Conservation (phyloP, 2,329 filamentous ascomycete species). For the Aspergillus awamori region DNA sequence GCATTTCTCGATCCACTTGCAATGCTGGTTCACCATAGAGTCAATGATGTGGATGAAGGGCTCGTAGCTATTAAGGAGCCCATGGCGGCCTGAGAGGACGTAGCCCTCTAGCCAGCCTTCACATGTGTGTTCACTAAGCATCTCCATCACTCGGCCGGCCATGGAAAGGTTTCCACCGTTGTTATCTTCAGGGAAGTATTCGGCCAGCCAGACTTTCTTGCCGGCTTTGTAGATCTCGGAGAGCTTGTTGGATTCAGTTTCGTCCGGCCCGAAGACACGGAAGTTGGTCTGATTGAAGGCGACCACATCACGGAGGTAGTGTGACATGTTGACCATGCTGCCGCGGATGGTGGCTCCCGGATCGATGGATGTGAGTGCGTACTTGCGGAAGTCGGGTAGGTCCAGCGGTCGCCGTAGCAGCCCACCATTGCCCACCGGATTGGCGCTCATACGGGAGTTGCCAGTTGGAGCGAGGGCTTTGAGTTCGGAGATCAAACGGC, state of each 20-base stretch:
- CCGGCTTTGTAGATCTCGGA: conserved; percentile 70
- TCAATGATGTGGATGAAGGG: conserved; percentile 83
- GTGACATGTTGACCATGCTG: conserved; percentile 72
- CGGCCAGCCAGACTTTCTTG: conserved; percentile 80
- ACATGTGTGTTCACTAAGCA: conserved; percentile 77
- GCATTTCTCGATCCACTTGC: conserved; percentile 83
- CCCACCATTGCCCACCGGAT: conserved; percentile 74
- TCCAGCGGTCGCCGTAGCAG: conserved; percentile 66
- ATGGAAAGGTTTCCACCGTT: conserved; percentile 73
- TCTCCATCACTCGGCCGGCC: conserved; percentile 77
- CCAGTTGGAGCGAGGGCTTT: conserved; percentile 67
- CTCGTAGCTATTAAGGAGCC: conserved; percentile 78
- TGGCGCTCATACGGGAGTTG: conserved; percentile 72
- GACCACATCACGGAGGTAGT: conserved; percentile 69
- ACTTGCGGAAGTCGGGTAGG: conserved; percentile 71
- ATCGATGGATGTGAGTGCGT: conserved; percentile 64
- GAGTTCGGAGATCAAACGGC: conserved; percentile 65
- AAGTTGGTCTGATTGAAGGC: conserved; percentile 67
- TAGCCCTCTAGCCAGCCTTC: conserved; percentile 84
- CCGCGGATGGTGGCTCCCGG: conserved; percentile 60
- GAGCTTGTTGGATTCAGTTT: conserved; percentile 81
- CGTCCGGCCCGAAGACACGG: conserved; percentile 76
- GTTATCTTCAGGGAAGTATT: conserved; percentile 74
- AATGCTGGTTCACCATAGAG: conserved; percentile 84
- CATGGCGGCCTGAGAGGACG: conserved; percentile 72